Evolutionary conservation across 768 basidiomycete genomes (phyloP).

Genomic region (Brasilioporus rufonigricans): DNA sequence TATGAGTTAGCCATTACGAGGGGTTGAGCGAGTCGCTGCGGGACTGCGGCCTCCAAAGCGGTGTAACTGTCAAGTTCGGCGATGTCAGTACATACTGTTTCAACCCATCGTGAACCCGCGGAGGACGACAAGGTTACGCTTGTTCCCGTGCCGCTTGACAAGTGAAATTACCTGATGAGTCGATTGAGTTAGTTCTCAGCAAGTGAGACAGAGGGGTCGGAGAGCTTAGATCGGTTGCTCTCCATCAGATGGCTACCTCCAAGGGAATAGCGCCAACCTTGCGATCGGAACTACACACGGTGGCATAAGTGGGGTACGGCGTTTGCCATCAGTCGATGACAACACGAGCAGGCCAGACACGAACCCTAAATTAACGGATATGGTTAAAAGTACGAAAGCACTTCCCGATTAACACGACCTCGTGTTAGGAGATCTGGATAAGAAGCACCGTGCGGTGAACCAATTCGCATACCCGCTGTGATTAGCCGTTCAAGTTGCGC

Average conservation of each 20-base stretch:
- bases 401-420: constrained; percentile 26
- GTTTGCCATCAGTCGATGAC: constrained; percentile 20
- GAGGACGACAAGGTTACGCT: constrained; percentile 15
- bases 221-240: constrained; percentile 19
- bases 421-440: constrained; percentile 24
- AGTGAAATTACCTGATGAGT: neutral
- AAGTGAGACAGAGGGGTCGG: constrained; percentile 6
- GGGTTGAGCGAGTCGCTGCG: neutral
- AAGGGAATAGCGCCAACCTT: constrained; percentile 15
- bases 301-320: constrained; percentile 19
- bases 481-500: constrained; percentile 17
- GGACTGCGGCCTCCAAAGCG: neutral
- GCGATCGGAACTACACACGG: constrained; percentile 8
- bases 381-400: constrained; percentile 21
- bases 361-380: constrained; percentile 34
- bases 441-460: constrained; percentile 15
- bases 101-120: constrained; percentile 28
- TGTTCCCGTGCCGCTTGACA: constrained; percentile 8
- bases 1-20: neutral
- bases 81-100: constrained; percentile 10
- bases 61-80: constrained; percentile 13
- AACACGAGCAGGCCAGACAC: constrained; percentile 7
- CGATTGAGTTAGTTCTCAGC: neutral
- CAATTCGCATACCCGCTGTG: constrained; percentile 8
- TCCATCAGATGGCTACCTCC: constrained; percentile 17